These are phyloP conservation scores for Solanum lycopersicoides DNA, from an alignment of 257 asterid genomes.

Conservation along the genomic window DNA sequence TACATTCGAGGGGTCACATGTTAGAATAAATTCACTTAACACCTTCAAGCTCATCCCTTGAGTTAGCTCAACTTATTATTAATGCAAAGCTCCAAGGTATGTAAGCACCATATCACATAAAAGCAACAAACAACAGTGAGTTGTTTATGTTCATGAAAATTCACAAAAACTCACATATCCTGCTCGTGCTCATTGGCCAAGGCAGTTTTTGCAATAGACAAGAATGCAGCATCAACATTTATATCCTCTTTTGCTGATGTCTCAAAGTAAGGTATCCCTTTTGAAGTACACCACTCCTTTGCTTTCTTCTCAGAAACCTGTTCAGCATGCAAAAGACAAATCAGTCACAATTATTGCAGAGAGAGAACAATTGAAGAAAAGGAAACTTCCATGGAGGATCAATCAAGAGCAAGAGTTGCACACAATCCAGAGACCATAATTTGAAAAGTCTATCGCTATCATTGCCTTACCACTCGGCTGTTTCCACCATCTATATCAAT, in stretches of 20 bases:
- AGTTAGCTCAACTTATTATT: neutral
- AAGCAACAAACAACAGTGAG: neutral
- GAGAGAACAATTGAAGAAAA: neutral
- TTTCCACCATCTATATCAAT: slow-evolving; percentile 96
- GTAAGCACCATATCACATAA: neutral
- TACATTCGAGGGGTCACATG: neutral
- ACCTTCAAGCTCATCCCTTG: neutral
- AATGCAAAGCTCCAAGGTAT: neutral
- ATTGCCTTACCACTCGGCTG: slow-evolving; percentile 82
- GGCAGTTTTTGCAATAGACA: slow-evolving; percentile 87
- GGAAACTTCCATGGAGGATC: neutral
- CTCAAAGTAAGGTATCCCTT: slow-evolving; percentile 97
- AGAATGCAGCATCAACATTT: slow-evolving; percentile 92
- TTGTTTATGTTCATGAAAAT: neutral
- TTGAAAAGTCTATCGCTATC: neutral
- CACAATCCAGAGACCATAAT: neutral
- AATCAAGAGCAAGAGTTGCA: neutral
- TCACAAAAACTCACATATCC: slow-evolving; percentile 62
- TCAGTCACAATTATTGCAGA: slow-evolving; percentile 1
- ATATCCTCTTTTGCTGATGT: slow-evolving; percentile 97
- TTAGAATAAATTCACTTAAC: neutral
- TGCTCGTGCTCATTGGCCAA: slow-evolving; percentile 87
- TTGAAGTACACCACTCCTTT: slow-evolving; percentile 94
- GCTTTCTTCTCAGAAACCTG: slow-evolving; percentile 98
- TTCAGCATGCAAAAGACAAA: slow-evolving; percentile 1